Evolutionary conservation across 306 rosid species (phyloP).

Genomic region (Ochetophila trinervis): DNA sequence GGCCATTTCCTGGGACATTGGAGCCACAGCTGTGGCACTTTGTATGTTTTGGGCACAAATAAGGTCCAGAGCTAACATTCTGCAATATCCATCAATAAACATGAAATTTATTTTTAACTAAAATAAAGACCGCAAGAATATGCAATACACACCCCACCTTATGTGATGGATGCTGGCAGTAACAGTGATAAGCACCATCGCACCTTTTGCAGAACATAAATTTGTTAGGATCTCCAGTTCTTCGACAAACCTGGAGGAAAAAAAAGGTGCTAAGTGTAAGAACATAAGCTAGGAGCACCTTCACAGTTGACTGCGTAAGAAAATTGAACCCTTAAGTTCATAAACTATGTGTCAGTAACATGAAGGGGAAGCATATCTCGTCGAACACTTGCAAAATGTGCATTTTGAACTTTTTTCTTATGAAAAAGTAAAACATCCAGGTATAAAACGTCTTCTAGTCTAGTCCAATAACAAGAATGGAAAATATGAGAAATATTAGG

Average conservation of each 20-base stretch:
- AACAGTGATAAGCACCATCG: constrained; percentile 97
- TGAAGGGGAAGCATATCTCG: no score
- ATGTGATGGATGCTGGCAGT: constrained; percentile 94
- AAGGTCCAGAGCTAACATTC: constrained; percentile 92
- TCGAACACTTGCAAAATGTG: neutral
- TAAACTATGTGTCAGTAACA: no score
- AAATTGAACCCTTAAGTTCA: no score
- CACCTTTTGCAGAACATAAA: constrained; percentile 99
- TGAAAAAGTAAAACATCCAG: neutral
- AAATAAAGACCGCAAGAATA: constrained; percentile 18
- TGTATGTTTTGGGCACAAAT: constrained; percentile 91
- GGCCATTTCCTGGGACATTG: constrained; percentile 95
- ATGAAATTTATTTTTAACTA: constrained; percentile 23
- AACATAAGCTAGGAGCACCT: neutral
- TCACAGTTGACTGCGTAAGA: no score
- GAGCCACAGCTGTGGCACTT: constrained; percentile 95
- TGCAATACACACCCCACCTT: constrained; percentile 55
- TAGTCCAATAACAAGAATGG: neutral
- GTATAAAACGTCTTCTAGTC: neutral
- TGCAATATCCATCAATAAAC: constrained; percentile 42
- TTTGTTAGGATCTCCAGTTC: constrained; percentile 94
- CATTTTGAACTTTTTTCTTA: neutral
- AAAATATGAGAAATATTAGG: neutral
- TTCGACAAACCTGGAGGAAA: constrained; percentile 74
- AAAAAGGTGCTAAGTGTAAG: constrained; percentile 14